Evolutionary conservation across 306 rosid species (phyloP).

Genomic region (Dalbergia oliveri): DNA sequence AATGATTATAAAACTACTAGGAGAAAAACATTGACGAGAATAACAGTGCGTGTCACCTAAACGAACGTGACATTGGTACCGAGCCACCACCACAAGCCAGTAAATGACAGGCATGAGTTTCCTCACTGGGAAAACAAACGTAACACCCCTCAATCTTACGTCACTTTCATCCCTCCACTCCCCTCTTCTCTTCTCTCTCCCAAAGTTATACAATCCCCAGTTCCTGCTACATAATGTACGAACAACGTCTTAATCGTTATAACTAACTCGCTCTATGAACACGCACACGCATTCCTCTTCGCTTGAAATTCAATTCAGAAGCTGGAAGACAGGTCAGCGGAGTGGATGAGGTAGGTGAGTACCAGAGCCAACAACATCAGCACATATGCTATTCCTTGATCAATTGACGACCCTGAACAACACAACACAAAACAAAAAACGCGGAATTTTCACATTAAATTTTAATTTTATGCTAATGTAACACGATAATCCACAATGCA

Average conservation of each 20-base stretch:
- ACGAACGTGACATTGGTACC: slow-evolving; percentile 33
- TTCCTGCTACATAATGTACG: background rate
- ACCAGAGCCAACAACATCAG: slow-evolving; percentile 68
- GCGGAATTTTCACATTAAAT: background rate
- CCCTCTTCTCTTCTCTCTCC: too few relatives aligned
- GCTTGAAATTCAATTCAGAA: slow-evolving; percentile 33
- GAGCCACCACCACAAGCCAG: background rate
- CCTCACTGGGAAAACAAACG: slow-evolving; percentile 19
- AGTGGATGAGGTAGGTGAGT: slow-evolving; percentile 72
- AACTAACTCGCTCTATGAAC: background rate
- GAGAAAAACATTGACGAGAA: slow-evolving; percentile 22
- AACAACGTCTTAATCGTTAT: too few relatives aligned
- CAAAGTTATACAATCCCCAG: slow-evolving; percentile 2
- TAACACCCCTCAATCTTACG: too few relatives aligned
- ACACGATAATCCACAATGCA: background rate
- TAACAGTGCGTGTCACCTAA: background rate
- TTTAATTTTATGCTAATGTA: background rate
- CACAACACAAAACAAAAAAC: background rate
- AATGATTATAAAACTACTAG: slow-evolving; percentile 9
- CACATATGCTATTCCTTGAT: slow-evolving; percentile 75
- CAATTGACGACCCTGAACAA: slow-evolving; percentile 66
- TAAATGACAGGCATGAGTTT: slow-evolving; percentile 4
- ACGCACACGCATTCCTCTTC: background rate
- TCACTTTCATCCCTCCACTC: too few relatives aligned
- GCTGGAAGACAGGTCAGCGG: slow-evolving; percentile 54